Base-by-base conservation (phyloP, 768 basidiomycete genomes). In the Pisolithus sp. region DNA sequence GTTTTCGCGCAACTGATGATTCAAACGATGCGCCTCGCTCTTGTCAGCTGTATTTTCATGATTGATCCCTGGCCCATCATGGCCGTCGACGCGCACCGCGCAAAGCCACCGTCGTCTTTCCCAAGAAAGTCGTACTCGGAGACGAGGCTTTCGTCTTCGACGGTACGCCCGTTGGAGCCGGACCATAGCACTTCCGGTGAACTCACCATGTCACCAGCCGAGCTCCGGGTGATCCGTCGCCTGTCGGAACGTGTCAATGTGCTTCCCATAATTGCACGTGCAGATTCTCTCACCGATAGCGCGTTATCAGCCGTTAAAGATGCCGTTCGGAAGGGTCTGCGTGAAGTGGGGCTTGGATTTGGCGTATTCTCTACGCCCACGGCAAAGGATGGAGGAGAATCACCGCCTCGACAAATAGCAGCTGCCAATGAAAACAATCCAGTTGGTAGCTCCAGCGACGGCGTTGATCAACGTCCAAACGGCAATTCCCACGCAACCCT, bases 281-380 rank as follows among this genome's bases (percentile, higher is more conserved):
- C 89, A 3, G 91, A 93, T 67, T 89, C 88, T 37, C 74, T 93
- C 54, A 93, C 91, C 36, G 86, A 93, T 62, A 84, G 82, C 54
- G 85, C 79, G 57, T 73, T 93, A 51, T 68, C 68, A 42, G 78
- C 80, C 43, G 76, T 91, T 46, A 92, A 91, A 73, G 69, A 75
- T 48, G 85, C 85, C 24, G 79, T 93, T n/a, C 80, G 80, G 43
- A 76, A 69, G 47, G 88, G 84, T 51, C 71, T 93, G 37, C 71
- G 71, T 48, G 77, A 79, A 49, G 83, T 85, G 18, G 79, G 79
- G 13, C 76, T 92, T 38, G 83, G 81, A 62, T 86, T 90, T 62
- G 89, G 89, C 45, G 81, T 92, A 18, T 89, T 92, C 64, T 79
- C 77, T 15, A 72, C 79, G 24, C 62, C 70, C 36, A 74, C 69